phyloP scores from a whole-genome alignment of 2,329 filamentous ascomycete species.

The Nannizziopsis barbatae region DNA sequence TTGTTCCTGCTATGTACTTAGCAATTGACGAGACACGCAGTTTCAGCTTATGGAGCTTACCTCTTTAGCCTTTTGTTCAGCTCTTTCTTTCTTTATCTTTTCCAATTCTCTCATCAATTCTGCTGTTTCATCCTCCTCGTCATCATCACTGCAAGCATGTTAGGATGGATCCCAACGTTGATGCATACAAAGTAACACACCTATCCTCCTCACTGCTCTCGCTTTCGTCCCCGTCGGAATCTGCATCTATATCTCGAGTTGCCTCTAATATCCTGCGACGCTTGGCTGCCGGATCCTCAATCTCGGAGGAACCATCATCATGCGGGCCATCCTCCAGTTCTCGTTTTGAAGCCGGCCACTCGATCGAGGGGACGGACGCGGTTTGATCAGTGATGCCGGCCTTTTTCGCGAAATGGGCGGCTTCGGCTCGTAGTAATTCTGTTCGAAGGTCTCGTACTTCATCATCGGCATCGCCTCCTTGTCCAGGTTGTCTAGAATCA shows the following conservation, averaged over 20 bases:
- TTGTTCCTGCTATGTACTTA: conserved; percentile 48
- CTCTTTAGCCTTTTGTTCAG: conserved; percentile 67
- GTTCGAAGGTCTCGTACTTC: conserved; percentile 69
- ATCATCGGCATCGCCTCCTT: conserved; percentile 68
- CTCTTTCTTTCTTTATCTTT: conserved; percentile 79
- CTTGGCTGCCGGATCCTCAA: conserved; percentile 68
- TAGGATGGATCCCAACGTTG: conserved; percentile 15
- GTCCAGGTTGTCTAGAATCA: conserved; percentile 58
- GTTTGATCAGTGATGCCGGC: conserved; percentile 26
- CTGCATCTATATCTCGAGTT: conserved; percentile 75
- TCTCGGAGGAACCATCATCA: conserved; percentile 33
- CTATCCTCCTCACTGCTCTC: conserved; percentile 53
- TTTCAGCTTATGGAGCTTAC: conserved; percentile 25
- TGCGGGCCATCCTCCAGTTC: conserved; percentile 45
- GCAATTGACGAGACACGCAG: background rate
- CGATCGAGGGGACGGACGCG: conserved; percentile 20
- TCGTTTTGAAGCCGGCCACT: conserved; percentile 48
- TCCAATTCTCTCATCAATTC: conserved; percentile 87
- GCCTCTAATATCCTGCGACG: conserved; percentile 78
- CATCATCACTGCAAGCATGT: conserved; percentile 47
- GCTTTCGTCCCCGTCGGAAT: conserved; percentile 53
- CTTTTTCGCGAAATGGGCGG: conserved; percentile 75
- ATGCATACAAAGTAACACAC: conserved; percentile 21
- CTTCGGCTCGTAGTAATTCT: conserved; percentile 81
- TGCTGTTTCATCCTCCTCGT: conserved; percentile 66